Evolutionary conservation across 2,329 filamentous ascomycete species (phyloP).

Genomic region (Aspergillus eucalypticola): DNA sequence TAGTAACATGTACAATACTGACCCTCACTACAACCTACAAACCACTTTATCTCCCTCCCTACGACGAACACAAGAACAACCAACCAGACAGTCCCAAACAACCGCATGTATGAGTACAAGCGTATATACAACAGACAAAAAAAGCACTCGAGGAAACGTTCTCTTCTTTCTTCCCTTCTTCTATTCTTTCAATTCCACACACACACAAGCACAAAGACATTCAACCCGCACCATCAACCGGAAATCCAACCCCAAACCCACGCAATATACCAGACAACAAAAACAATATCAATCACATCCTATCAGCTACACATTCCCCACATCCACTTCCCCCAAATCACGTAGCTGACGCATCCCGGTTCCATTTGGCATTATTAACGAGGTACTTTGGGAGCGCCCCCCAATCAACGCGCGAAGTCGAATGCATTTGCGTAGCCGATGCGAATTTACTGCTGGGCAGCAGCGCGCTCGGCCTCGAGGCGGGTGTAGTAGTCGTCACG

Average conservation of each 20-base stretch:
- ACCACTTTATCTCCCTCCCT: background rate
- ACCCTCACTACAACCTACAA: background rate
- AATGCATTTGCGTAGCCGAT: constrained; percentile 10
- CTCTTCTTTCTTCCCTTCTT: constrained; percentile 12
- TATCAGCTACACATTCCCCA: background rate
- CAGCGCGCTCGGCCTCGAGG: constrained; percentile 62
- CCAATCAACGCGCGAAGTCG: constrained; percentile 13
- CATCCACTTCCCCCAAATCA: background rate
- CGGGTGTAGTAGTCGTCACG: constrained; percentile 65
- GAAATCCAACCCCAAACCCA: too few relatives aligned
- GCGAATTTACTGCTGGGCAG: constrained; percentile 31
- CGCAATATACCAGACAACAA: too few relatives aligned
- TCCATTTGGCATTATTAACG: background rate
- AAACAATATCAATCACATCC: background rate
- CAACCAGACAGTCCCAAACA: background rate
- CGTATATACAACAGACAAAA: constrained; percentile 30
- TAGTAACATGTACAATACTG: background rate
- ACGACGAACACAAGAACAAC: background rate
- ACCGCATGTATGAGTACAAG: constrained; percentile 16
- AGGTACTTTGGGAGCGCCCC: background rate
- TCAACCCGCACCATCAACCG: background rate
- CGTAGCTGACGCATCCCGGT: too few relatives aligned
- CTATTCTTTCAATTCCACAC: background rate
- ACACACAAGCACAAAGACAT: constrained; percentile 2
- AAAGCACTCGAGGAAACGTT: constrained; percentile 14